These are phyloP conservation scores for Scleroderma citrinum DNA, from an alignment of 768 basidiomycete species.

Conservation along the genomic window DNA sequence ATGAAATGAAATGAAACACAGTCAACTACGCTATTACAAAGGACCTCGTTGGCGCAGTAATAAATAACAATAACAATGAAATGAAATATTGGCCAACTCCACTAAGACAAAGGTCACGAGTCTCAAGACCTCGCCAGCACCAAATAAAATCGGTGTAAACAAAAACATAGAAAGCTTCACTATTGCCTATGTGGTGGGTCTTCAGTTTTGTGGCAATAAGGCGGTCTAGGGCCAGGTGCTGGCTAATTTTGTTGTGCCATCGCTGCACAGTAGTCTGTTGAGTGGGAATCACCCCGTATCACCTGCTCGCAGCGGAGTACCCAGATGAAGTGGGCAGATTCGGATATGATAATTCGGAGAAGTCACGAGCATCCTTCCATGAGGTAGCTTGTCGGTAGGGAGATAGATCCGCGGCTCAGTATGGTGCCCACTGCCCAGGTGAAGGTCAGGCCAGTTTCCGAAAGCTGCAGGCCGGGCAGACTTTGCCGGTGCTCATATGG, in stretches of 20 bases:
- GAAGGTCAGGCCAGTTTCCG: neutral
- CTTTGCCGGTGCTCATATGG: neutral
- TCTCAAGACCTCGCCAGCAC: too few relatives aligned
- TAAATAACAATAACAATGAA: too few relatives aligned
- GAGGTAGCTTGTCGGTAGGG: neutral
- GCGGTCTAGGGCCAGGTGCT: neutral
- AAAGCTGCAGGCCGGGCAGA: neutral
- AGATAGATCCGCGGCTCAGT: neutral
- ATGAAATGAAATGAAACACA: too few relatives aligned
- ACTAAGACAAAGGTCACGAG: too few relatives aligned
- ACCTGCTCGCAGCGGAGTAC: slow-evolving; percentile 20
- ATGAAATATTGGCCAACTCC: too few relatives aligned
- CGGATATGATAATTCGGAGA: slow-evolving; percentile 20
- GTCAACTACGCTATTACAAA: too few relatives aligned
- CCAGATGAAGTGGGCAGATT: slow-evolving; percentile 28
- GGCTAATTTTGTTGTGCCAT: neutral
- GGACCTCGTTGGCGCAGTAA: too few relatives aligned
- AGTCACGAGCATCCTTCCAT: slow-evolving; percentile 8
- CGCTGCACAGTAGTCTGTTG: neutral
- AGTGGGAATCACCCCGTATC: slow-evolving; percentile 4
- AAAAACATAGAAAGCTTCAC: too few relatives aligned
- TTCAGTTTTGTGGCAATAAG: neutral
- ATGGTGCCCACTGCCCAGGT: neutral
- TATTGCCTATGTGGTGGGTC: neutral
- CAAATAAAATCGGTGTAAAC: too few relatives aligned